Percentiles rank a stretch among this genome's conserved stretches.
Evolutionary conservation across 176 grass and related monocot genomes (phyloP).

Genomic region (Eleusine indica): DNA sequence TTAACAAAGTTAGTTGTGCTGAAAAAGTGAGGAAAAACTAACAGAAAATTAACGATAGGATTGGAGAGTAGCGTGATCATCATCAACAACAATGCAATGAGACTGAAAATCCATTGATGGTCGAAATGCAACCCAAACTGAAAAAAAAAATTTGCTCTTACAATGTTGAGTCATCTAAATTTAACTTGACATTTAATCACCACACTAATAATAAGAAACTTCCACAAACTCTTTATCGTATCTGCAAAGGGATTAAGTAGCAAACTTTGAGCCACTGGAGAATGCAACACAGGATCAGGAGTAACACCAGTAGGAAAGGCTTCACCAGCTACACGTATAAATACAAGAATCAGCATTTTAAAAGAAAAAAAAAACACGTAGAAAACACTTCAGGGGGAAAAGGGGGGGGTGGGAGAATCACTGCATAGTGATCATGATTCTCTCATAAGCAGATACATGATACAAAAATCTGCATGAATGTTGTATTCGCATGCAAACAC

Average conservation of each 20-base stretch:
- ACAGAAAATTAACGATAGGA: constrained; percentile 17
- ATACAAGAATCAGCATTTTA: constrained; percentile 7
- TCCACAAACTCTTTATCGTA: constrained; percentile 9
- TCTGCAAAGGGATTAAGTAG: constrained; percentile 25
- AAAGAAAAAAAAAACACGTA: background rate
- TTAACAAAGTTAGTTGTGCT: constrained; percentile 14
- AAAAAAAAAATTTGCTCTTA: background rate
- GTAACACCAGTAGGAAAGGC: constrained; percentile 9
- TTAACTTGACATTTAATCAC: constrained; percentile 5
- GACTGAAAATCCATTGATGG: background rate
- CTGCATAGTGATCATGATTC: background rate
- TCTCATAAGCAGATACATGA: constrained; percentile 25
- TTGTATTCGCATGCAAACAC: background rate
- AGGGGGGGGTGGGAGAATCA: background rate
- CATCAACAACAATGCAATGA: constrained; percentile 13
- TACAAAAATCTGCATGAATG: background rate
- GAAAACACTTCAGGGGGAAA: background rate
- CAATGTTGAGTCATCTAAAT: background rate
- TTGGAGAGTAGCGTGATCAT: background rate
- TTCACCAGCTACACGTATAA: constrained; percentile 35
- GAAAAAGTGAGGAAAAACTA: background rate
- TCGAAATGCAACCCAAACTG: background rate
- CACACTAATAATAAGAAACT: constrained; percentile 15
- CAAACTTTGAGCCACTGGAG: constrained; percentile 36
- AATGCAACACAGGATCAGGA: constrained; percentile 30